A percentile compares a stretch with the other conserved stretches of the same genome.
These are phyloP conservation scores for Colletotrichum euphorbiae DNA, from an alignment of 2,329 filamentous ascomycete genomes.

Conservation along the genomic window DNA sequence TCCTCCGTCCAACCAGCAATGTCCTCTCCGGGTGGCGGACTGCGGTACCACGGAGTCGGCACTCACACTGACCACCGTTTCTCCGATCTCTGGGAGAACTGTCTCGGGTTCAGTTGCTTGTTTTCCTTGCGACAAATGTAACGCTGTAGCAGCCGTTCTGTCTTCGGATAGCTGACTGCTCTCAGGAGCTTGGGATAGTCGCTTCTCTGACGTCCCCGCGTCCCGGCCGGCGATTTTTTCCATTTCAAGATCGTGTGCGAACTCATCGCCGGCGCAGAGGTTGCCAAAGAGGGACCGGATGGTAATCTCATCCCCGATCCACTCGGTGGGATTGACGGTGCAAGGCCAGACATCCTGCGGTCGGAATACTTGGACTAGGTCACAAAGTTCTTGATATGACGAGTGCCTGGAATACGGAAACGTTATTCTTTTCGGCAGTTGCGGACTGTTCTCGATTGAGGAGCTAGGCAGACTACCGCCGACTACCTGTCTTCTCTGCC, in stretches of 20 bases:
- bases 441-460: not conserved
- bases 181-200: not conserved
- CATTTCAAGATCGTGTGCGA: constrained; percentile 75
- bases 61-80: no score
- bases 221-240: constrained; percentile 43
- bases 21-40: not conserved
- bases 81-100: not conserved
- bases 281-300: constrained; percentile 79
- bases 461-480: constrained; percentile 9
- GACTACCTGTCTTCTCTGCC: constrained; percentile 40
- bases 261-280: constrained; percentile 70
- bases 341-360: constrained; percentile 87
- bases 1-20: not conserved
- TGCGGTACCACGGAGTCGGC: not conserved
- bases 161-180: not conserved
- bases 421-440: constrained; percentile 57
- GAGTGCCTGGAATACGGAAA: constrained; percentile 95
- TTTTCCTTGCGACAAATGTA: not conserved
- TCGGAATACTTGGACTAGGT: constrained; percentile 74
- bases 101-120: not conserved
- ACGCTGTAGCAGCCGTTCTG: not conserved
- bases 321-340: constrained; percentile 73
- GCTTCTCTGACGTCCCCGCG: constrained; percentile 13
- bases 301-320: constrained; percentile 69
- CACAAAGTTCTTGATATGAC: constrained; percentile 82